A percentile compares a stretch with the other conserved stretches of the same genome.
Evolutionary conservation across 495 filamentous ascomycete species (phyloP).

Genomic region (Oleoguttula mirabilis): DNA sequence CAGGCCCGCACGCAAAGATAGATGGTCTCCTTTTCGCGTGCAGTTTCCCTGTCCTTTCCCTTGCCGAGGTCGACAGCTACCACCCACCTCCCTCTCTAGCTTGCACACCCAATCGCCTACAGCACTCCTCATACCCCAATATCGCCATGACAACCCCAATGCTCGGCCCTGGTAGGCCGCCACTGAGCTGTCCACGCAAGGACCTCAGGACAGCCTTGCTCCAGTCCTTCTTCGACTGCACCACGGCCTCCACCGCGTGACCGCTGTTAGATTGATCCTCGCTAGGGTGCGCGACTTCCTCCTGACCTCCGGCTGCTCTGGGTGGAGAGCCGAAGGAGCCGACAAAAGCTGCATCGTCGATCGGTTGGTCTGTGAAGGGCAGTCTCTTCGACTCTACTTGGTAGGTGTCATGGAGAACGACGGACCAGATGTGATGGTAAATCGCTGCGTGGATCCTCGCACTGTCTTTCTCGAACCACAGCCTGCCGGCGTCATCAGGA

Average conservation of each 20-base stretch:
- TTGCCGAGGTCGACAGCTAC: too few relatives aligned
- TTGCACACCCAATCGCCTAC: conserved; percentile 20
- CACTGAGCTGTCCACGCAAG: conserved; percentile 20
- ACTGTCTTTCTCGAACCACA: background rate
- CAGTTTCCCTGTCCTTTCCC: too few relatives aligned
- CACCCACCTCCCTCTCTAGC: too few relatives aligned
- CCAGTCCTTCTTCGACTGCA: conserved; percentile 2
- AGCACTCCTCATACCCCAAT: conserved; percentile 24
- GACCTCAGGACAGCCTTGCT: conserved; percentile 16
- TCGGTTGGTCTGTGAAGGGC: background rate
- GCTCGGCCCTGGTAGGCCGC: conserved; percentile 23
- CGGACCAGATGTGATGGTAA: background rate
- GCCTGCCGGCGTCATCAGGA: background rate
- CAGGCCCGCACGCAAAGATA: too few relatives aligned
- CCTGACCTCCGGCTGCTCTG: background rate
- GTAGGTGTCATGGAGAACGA: background rate
- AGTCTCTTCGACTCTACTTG: background rate
- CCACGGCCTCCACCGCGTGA: background rate
- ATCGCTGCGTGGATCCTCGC: background rate
- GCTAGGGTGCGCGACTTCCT: too few relatives aligned
- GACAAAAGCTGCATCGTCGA: background rate
- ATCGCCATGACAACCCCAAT: conserved; percentile 25
- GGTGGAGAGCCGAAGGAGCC: background rate
- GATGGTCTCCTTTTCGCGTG: too few relatives aligned
- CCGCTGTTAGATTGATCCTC: too few relatives aligned